These are phyloP conservation scores for Morella rubra DNA, from an alignment of 306 rosid genomes.

Conservation along the genomic window DNA sequence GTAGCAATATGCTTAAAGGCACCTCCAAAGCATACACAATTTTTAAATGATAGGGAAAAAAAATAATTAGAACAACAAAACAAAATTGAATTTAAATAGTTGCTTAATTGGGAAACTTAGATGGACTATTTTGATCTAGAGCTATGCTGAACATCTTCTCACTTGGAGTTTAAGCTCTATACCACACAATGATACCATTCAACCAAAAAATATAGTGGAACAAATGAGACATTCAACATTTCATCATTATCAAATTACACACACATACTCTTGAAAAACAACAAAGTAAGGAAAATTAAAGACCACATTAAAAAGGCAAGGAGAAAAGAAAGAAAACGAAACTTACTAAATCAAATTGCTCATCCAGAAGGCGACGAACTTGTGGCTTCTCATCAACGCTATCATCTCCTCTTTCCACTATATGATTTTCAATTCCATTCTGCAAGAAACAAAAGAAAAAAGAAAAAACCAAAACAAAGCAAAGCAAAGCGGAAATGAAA, in stretches of 20 bases:
- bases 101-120: background rate
- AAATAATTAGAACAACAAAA: too few species aligned
- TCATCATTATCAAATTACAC: background rate
- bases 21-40: too few species aligned
- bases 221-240: background rate
- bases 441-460: too few species aligned
- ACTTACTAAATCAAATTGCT: conserved; percentile 82
- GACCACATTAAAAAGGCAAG: background rate
- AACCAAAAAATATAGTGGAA: background rate
- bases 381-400: conserved; percentile 50
- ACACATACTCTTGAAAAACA: background rate
- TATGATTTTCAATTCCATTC: conserved; percentile 14
- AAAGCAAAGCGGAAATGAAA: too few species aligned
- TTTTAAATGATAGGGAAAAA: too few species aligned
- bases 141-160: background rate
- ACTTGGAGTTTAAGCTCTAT: background rate
- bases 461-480: too few species aligned
- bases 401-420: conserved; percentile 16
- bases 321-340: background rate
- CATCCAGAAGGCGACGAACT: conserved; percentile 66
- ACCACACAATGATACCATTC: background rate
- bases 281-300: background rate
- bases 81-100: too few species aligned
- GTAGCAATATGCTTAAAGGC: too few species aligned
- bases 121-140: background rate